A percentile compares a stretch with the other conserved stretches of the same genome.
Conservation (phyloP, 441 rosid species). For the Corymbia calophylla region DNA sequence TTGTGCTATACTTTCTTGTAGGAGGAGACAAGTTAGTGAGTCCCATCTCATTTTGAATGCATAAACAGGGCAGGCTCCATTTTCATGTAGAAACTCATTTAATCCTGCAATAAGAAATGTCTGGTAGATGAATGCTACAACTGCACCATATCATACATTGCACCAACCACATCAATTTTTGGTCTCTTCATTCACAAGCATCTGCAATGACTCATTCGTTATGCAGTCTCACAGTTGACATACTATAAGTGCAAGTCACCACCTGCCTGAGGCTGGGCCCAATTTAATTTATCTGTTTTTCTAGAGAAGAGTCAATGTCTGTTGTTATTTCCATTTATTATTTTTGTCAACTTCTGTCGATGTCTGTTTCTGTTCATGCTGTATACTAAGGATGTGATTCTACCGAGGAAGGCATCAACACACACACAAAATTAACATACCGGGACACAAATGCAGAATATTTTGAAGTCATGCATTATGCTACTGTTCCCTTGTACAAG, state of each 20-base stretch:
- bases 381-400: background rate
- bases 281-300: background rate
- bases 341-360: background rate
- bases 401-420: background rate
- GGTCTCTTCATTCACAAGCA: background rate
- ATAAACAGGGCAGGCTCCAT: background rate
- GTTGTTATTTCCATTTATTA: background rate
- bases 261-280: background rate
- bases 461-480: background rate
- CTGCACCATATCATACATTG: background rate
- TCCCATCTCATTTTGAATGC: background rate
- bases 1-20: background rate
- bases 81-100: background rate
- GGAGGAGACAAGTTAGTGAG: background rate
- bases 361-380: background rate
- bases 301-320: background rate
- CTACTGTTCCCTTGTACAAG: background rate
- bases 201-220: background rate
- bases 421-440: background rate
- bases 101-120: background rate
- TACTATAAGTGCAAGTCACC: background rate
- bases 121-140: background rate
- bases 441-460: background rate
- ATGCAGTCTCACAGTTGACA: background rate
- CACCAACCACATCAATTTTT: background rate